Evolutionary conservation across 2,329 filamentous ascomycete species (phyloP), one percentile per base, ranked within the genome.

Genomic region (Immersiporthe knoxdaviesiana): DNA sequence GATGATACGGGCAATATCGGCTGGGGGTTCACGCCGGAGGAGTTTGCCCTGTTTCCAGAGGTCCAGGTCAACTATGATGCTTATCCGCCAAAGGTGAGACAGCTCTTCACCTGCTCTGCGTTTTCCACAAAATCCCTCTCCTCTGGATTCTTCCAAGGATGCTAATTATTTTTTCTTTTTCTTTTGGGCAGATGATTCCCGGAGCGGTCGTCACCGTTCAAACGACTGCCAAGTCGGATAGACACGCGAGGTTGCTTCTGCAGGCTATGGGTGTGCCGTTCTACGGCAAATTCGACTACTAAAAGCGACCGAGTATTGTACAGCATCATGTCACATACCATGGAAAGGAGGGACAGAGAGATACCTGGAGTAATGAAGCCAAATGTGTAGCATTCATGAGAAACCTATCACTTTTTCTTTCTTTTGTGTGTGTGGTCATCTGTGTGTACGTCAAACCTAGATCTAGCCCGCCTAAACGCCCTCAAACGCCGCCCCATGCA

Each of bases 11-110:
- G 96, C 50, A 97, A 98, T 79, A 86, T 99, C 74, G 86, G 85
- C 12, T 95, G 94, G 79, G 96, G 96, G 74, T 84, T 99, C 75
- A 86, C 85, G 18, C 85, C 90, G 6, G 90, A 93, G 69, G 88
- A 91, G 74, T 89, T 97, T 75, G 89, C 91, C 64, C 83, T 92
- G 73, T 99, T 98, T 82, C 96, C 96, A 0, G 96, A 99, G 83
- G 88, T 99, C 60, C 94, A 97, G 80, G 89, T 93, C 75, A 97
- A 97, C 83, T 97, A 96, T 77, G 93, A 97, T 81, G 93, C 70
- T 12, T 71, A 71, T 35, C 70, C 70, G 18, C 44, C 70, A 0
- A 71, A 67, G 64, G 67, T 71, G 61, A 69, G 69, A 35, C 1
- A 35, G 6, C 10, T n/a, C 35, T 61, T n/a, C n/a, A 24, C 35